Evolutionary conservation across 2,329 filamentous ascomycete species (phyloP), one percentile per base, ranked within the genome.

Genomic region (Arthrobotrys sphaeroides): DNA sequence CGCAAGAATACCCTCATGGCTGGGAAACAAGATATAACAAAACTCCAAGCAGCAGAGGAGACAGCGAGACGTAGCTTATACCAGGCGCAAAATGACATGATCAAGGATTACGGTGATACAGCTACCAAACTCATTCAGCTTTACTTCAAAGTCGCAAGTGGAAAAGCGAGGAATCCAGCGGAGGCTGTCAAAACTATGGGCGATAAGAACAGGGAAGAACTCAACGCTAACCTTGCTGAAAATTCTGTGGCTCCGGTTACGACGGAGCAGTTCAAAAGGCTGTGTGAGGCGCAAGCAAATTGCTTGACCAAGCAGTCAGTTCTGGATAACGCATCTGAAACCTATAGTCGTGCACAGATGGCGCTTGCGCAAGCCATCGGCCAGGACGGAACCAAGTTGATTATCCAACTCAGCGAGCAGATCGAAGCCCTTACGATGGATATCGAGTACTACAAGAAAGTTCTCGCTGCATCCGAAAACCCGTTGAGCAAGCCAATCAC

Each of bases 361-460:
- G 49, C 49, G 1, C 7, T 12, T 7, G 31, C 49, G 2, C 24
- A 33, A 16, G 49, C 49, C 33, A 13, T 33, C 12, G 31, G 31
- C 2, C 31, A 33, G 31, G 49, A 55, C n/a, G 49, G 49, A 55
- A 55, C 2, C 26, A 55, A 31, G 22, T n/a, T 55, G 22, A 31
- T 55, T 5, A 12, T 16, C 13, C 18, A 12, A 7, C 6, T 55
- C 5, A 20, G 4, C 10, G 12, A 31, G 13, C 22, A 33, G 13
- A 55, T 55, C 26, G 13, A 55, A 3, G 31, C 49, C 49, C 22
- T 55, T 2, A 31, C 49, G 9, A 31, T 55, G 24, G 49, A 55
- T 33, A 55, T 55, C 26, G 49, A 55, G n/a, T 55, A 55, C 22
- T 55, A 31, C 13, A 55, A 13, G 13, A 55, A 55, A 55, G 16